Conservation (phyloP, 2,329 filamentous ascomycete species). For the Byssochlamys sp. region DNA sequence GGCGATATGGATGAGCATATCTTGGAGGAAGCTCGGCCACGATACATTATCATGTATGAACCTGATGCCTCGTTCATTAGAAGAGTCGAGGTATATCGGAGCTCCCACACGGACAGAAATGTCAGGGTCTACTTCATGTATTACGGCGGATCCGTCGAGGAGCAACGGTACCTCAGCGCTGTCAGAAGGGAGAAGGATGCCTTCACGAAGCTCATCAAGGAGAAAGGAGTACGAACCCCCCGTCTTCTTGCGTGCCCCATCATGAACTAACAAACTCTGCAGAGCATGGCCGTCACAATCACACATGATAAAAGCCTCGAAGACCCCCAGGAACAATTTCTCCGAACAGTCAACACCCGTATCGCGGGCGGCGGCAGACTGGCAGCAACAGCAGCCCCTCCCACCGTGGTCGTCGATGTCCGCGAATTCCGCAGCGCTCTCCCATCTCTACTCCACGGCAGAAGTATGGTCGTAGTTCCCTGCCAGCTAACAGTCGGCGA, state of each 20-base stretch:
- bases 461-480: slow-evolving; percentile 77
- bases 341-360: slow-evolving; percentile 89
- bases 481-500: slow-evolving; percentile 95
- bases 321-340: slow-evolving; percentile 81
- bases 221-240: slow-evolving; percentile 56
- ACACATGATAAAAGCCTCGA: slow-evolving; percentile 62
- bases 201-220: slow-evolving; percentile 88
- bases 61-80: slow-evolving; percentile 90
- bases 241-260: not conserved
- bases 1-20: slow-evolving; percentile 92
- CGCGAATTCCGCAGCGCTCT: slow-evolving; percentile 91
- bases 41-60: slow-evolving; percentile 98
- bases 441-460: slow-evolving; percentile 80
- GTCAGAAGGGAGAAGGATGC: slow-evolving; percentile 93
- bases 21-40: slow-evolving; percentile 85
- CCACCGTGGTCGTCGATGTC: slow-evolving; percentile 86
- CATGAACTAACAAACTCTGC: slow-evolving; percentile 8
- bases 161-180: slow-evolving; percentile 80
- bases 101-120: slow-evolving; percentile 79
- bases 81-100: slow-evolving; percentile 87
- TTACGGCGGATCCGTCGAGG: slow-evolving; percentile 88
- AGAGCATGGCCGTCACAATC: slow-evolving; percentile 79
- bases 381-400: slow-evolving; percentile 72
- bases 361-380: slow-evolving; percentile 88
- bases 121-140: slow-evolving; percentile 95